Evolutionary conservation across 805 yeast species (phyloP).

Genomic region (Nakazawaea ishiwadae): DNA sequence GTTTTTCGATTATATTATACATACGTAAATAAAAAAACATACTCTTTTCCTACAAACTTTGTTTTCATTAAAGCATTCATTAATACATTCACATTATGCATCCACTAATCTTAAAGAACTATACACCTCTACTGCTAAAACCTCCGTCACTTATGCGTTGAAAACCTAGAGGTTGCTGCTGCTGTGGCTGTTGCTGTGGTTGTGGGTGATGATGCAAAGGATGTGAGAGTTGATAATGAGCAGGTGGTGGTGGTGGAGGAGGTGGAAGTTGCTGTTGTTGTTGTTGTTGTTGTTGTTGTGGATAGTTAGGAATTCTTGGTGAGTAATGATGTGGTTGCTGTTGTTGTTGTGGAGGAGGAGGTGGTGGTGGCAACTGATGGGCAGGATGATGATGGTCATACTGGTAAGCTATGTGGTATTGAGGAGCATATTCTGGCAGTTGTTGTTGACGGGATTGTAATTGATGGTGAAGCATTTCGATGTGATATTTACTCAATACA

Average conservation of each 20-base stretch:
- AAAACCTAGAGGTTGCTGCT: background rate
- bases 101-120: no score
- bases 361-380: slow-evolving; percentile 1
- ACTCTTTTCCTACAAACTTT: no score
- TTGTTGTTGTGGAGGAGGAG: no score
- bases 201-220: background rate
- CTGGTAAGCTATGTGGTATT: background rate
- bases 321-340: slow-evolving; percentile 1
- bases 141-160: no score
- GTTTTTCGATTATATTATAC: no score
- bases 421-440: background rate
- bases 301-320: background rate
- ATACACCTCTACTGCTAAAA: no score
- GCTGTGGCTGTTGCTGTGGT: background rate
- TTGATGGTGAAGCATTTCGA: slow-evolving; percentile 5
- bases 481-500: slow-evolving; percentile 4
- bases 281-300: slow-evolving; percentile 1
- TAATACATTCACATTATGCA: no score
- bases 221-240: background rate
- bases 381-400: background rate
- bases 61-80: no score
- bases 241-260: background rate
- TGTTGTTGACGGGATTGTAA: slow-evolving; percentile 5
- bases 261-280: background rate
- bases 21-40: no score